These are phyloP conservation scores for Pichia nanzhaoensis DNA, from an alignment of 805 yeast genomes.

Conservation along the genomic window DNA sequence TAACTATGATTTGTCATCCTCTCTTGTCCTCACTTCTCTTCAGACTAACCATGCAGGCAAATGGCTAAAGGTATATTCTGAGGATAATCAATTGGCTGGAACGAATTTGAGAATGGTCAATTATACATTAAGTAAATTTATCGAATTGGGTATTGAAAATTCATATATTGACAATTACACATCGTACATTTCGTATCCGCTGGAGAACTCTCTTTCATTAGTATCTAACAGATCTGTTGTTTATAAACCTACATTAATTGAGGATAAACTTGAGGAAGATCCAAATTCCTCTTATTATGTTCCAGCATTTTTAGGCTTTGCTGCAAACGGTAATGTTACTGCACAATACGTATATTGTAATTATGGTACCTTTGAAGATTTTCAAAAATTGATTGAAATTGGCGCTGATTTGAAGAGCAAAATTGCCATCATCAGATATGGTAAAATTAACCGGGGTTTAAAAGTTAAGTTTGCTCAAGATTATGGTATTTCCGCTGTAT, in stretches of 20 bases:
- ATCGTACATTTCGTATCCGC: slow-evolving; percentile 59
- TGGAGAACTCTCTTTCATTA: slow-evolving; percentile 44
- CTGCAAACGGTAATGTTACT: slow-evolving; percentile 70
- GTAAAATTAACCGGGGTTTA: slow-evolving; percentile 60
- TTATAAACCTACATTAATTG: slow-evolving; percentile 48
- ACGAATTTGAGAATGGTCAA: slow-evolving; percentile 41
- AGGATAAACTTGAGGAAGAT: slow-evolving; percentile 44
- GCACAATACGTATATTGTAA: slow-evolving; percentile 60
- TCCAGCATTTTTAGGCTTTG: slow-evolving; percentile 73
- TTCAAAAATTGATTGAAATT: slow-evolving; percentile 36
- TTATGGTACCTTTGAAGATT: slow-evolving; percentile 61
- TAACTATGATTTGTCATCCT: not conserved
- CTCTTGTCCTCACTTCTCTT: slow-evolving; percentile 21
- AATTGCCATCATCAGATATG: slow-evolving; percentile 63
- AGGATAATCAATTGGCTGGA: slow-evolving; percentile 55
- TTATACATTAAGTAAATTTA: slow-evolving; percentile 54
- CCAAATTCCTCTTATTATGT: slow-evolving; percentile 43
- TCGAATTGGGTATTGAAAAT: slow-evolving; percentile 48
- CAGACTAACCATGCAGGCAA: slow-evolving; percentile 38
- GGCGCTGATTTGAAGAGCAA: slow-evolving; percentile 50
- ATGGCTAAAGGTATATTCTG: slow-evolving; percentile 49
- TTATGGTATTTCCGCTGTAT: slow-evolving; percentile 58
- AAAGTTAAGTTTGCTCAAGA: slow-evolving; percentile 75
- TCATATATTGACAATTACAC: slow-evolving; percentile 51
- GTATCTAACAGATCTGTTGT: slow-evolving; percentile 28